These are phyloP conservation scores for Corrigiola litoralis DNA, from an alignment of 179 eudicot species.

Conservation along the genomic window DNA sequence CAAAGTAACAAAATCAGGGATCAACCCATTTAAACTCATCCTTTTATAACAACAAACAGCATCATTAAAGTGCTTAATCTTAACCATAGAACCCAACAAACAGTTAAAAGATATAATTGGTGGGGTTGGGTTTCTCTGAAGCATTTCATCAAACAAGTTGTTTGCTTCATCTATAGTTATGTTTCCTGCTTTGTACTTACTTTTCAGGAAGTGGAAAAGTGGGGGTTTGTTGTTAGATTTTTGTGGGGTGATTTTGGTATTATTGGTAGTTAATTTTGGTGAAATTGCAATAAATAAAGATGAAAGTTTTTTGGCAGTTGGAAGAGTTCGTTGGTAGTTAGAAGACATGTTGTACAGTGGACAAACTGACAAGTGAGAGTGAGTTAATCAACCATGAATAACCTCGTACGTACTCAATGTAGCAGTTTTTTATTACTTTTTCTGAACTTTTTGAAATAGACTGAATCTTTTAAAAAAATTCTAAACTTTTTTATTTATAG, in stretches of 20 bases:
- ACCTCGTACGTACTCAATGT: too few species aligned
- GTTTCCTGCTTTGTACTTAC: slow-evolving; percentile 5
- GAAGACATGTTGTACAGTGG: too few species aligned
- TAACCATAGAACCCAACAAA: slow-evolving; percentile 28
- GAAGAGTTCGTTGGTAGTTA: too few species aligned
- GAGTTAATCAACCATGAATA: too few species aligned
- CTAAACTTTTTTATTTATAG: too few species aligned
- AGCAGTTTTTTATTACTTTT: too few species aligned
- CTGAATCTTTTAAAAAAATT: too few species aligned
- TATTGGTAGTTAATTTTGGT: neutral
- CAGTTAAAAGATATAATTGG: slow-evolving; percentile 27
- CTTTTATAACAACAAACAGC: slow-evolving; percentile 20
- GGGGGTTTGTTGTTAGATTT: neutral
- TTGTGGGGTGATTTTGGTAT: neutral
- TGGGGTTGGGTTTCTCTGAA: slow-evolving; percentile 23
- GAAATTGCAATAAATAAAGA: neutral
- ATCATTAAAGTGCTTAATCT: slow-evolving; percentile 19
- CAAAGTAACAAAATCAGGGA: slow-evolving; percentile 27
- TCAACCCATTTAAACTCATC: slow-evolving; percentile 13
- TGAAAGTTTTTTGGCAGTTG: neutral
- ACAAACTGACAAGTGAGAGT: too few species aligned
- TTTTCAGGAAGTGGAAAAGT: slow-evolving; percentile 9
- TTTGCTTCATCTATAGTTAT: slow-evolving; percentile 19
- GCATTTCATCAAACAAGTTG: slow-evolving; percentile 26
- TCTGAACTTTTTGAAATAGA: too few species aligned